phyloP scores from a whole-genome alignment of 192 early-diverging fungal genomes.

The Rhizophagus sp. region DNA sequence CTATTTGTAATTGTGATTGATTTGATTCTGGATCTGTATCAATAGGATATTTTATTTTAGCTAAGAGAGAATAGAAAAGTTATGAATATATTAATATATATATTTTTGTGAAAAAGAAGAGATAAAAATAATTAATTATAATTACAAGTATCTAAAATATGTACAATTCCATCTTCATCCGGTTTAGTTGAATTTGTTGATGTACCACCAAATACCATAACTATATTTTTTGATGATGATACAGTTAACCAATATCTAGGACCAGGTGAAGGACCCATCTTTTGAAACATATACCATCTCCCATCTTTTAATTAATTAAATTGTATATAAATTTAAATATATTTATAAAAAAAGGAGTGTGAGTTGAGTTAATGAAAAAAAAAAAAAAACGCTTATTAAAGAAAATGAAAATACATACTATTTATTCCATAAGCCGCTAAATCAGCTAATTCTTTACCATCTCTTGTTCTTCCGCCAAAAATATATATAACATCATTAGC shows the following conservation, averaged over 20 bases:
- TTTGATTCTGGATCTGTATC: background rate
- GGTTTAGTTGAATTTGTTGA: conserved; percentile 39
- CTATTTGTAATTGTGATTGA: background rate
- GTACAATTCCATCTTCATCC: conserved; percentile 45
- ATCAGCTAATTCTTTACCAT: conserved; percentile 48
- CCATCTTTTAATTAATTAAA: conserved; percentile 33
- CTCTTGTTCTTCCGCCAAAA: conserved; percentile 50
- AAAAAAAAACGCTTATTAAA: background rate
- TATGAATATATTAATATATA: background rate
- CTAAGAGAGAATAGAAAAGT: background rate
- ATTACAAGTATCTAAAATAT: conserved; percentile 55
- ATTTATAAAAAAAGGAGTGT: background rate
- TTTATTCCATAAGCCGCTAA: conserved; percentile 54
- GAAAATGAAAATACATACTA: conserved; percentile 36
- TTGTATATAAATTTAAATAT: background rate
- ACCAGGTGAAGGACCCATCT: conserved; percentile 45
- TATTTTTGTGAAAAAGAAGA: background rate
- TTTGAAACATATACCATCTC: conserved; percentile 54
- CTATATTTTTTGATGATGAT: conserved; percentile 44
- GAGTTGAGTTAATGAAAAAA: too few relatives aligned
- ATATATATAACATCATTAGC: conserved; percentile 58
- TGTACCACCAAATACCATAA: conserved; percentile 58
- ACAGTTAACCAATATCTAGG: conserved; percentile 48
- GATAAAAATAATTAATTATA: background rate
- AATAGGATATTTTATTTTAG: background rate